These are phyloP conservation scores for Mortierella hygrophila DNA, from an alignment of 192 early-diverging fungal species.

Conservation along the genomic window DNA sequence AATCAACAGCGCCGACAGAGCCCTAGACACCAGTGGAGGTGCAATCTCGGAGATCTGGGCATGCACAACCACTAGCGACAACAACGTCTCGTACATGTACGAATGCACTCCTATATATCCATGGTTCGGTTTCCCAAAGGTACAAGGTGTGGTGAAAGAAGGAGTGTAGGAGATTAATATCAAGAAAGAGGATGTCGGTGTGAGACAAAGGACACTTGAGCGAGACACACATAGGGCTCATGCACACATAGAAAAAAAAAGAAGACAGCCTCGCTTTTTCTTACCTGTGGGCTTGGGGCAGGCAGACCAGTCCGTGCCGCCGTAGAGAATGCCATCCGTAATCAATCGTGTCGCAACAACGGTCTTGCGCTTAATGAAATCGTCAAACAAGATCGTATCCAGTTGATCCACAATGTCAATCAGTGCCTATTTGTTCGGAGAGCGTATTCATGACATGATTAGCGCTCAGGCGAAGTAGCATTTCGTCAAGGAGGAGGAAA, in stretches of 20 bases:
- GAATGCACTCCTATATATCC: constrained; percentile 81
- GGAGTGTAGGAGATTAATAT: not conserved
- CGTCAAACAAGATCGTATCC: constrained; percentile 86
- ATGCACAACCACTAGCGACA: constrained; percentile 90
- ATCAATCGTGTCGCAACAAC: constrained; percentile 78
- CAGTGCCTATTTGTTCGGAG: constrained; percentile 61
- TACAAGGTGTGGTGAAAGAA: not conserved
- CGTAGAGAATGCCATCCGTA: constrained; percentile 83
- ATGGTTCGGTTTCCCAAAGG: not conserved
- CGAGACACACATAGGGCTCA: not conserved
- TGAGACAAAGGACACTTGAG: not conserved
- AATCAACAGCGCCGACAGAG: constrained; percentile 79
- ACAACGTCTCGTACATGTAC: constrained; percentile 88
- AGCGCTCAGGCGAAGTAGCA: not conserved
- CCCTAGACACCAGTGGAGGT: constrained; percentile 80
- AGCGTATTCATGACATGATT: too few relatives aligned
- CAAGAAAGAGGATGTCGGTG: not conserved
- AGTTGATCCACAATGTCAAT: constrained; percentile 81
- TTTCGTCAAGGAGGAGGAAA: not conserved
- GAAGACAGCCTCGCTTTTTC: not conserved
- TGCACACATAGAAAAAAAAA: not conserved
- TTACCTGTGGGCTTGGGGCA: constrained; percentile 81
- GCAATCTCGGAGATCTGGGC: constrained; percentile 90
- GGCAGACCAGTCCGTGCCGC: constrained; percentile 90
- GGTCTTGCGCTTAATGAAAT: constrained; percentile 87